Evolutionary conservation across 2,329 filamentous ascomycete genomes (phyloP).

Genomic region (Fusarium xylarioides): DNA sequence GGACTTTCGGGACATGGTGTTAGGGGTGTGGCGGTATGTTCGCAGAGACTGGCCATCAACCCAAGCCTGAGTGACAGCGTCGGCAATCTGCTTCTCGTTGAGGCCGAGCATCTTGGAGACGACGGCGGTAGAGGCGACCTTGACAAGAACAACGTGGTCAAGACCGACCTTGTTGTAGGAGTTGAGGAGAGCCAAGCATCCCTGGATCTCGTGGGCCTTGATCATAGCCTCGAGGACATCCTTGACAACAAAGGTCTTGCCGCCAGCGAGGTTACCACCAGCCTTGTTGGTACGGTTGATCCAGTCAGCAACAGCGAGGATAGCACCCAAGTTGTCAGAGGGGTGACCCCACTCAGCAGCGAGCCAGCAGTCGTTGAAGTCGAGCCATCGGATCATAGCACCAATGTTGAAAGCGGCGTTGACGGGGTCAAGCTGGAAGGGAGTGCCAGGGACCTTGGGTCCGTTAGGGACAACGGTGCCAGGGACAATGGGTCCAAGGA

Average conservation of each 20-base stretch:
- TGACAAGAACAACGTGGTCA: constrained; percentile 97
- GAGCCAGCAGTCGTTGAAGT: constrained; percentile 99
- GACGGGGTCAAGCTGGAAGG: constrained; percentile 93
- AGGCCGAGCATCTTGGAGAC: constrained; percentile 95
- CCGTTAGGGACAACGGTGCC: constrained; percentile 94
- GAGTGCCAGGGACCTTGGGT: constrained; percentile 88
- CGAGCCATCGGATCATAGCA: constrained; percentile 98
- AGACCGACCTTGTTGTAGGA: constrained; percentile 98
- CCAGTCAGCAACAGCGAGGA: constrained; percentile 97
- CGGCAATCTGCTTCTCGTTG: constrained; percentile 87
- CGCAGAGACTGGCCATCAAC: constrained; percentile 95
- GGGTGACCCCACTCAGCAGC: constrained; percentile 99
- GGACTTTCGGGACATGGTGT: constrained; percentile 99
- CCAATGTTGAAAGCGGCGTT: constrained; percentile 99
- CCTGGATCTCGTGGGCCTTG: constrained; percentile 99
- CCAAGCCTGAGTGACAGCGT: constrained; percentile 96
- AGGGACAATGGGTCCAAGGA: constrained; percentile 89
- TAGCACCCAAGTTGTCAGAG: constrained; percentile 96
- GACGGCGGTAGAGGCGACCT: constrained; percentile 94
- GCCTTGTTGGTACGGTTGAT: constrained; percentile 87
- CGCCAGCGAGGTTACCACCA: constrained; percentile 81
- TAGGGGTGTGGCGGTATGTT: constrained; percentile 96
- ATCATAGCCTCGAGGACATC: constrained; percentile 98
- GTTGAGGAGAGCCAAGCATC: constrained; percentile 95
- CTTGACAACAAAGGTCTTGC: constrained; percentile 86